Percentiles rank a stretch among this genome's conserved stretches.
phyloP scores from a whole-genome alignment of 1,139 yeast genomes.

The Torulaspora globosa region DNA sequence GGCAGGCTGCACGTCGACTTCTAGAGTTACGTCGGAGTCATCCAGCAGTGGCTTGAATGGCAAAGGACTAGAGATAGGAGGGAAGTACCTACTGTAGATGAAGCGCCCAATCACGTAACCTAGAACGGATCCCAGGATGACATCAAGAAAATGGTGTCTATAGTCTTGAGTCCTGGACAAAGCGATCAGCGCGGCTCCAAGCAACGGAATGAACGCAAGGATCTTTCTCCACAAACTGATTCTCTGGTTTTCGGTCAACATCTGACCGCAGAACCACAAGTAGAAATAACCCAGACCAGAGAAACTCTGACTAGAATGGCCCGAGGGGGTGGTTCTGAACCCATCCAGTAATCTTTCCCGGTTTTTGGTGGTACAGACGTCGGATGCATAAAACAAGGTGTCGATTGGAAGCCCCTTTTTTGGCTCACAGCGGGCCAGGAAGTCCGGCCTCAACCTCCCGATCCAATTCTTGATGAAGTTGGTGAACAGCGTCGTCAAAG shows the following conservation, averaged over 20 bases:
- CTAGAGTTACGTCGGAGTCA: slow-evolving; percentile 37
- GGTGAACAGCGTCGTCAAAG: slow-evolving; percentile 55
- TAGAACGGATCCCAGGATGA: slow-evolving; percentile 53
- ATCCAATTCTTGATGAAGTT: slow-evolving; percentile 67
- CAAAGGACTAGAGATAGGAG: slow-evolving; percentile 33
- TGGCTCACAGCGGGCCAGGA: slow-evolving; percentile 66
- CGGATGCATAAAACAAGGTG: slow-evolving; percentile 49
- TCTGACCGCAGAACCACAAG: slow-evolving; percentile 63
- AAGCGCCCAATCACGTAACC: slow-evolving; percentile 47
- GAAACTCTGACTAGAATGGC: slow-evolving; percentile 64
- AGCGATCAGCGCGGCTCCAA: slow-evolving; percentile 64
- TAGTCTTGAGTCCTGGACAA: slow-evolving; percentile 73
- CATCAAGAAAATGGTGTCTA: slow-evolving; percentile 72
- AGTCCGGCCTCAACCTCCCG: slow-evolving; percentile 77
- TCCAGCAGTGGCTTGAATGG: slow-evolving; percentile 41
- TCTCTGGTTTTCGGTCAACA: slow-evolving; percentile 41
- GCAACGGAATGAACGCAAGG: slow-evolving; percentile 41
- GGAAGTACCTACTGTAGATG: slow-evolving; percentile 49
- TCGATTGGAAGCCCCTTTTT: slow-evolving; percentile 45
- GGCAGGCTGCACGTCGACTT: slow-evolving; percentile 16
- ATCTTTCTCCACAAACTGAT: slow-evolving; percentile 56
- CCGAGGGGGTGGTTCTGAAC: slow-evolving; percentile 74
- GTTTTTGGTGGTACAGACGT: slow-evolving; percentile 57
- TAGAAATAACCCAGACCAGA: slow-evolving; percentile 63
- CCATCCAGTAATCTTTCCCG: slow-evolving; percentile 56